Evolutionary conservation across 2,329 filamentous ascomycete species (phyloP).

Genomic region (Phaeoacremonium minimum): DNA sequence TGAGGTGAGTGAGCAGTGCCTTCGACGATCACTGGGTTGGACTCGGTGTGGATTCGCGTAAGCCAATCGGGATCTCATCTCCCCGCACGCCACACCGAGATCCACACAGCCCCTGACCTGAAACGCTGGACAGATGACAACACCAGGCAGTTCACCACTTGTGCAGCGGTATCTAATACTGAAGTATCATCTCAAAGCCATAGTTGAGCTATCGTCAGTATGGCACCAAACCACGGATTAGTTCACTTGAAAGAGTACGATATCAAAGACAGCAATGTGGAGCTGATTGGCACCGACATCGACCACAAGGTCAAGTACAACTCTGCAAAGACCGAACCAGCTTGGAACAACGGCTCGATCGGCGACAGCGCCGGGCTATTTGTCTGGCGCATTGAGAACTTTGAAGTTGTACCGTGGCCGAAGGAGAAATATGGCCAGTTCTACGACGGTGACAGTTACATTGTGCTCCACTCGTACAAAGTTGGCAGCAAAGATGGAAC

Average conservation of each 20-base stretch:
- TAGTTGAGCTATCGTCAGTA: no score
- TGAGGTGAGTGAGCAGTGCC: no score
- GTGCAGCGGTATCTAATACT: no score
- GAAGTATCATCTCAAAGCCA: no score
- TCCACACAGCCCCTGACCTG: no score
- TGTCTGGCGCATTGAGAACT: constrained; percentile 65
- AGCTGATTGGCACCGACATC: constrained; percentile 58
- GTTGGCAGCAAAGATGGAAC: constrained; percentile 29
- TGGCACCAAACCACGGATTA: constrained; percentile 59
- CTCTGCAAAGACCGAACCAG: constrained; percentile 60
- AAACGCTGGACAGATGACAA: no score
- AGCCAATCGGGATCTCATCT: no score
- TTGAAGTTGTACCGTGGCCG: constrained; percentile 60
- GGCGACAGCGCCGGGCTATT: constrained; percentile 49
- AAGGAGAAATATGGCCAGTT: constrained; percentile 53
- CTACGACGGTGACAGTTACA: constrained; percentile 65
- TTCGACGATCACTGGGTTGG: no score
- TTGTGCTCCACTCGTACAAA: constrained; percentile 57
- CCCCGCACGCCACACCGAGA: no score
- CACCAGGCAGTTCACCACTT: no score
- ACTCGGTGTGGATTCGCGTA: no score
- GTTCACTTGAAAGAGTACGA: constrained; percentile 62
- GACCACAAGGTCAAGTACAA: constrained; percentile 67
- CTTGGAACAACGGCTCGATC: constrained; percentile 58
- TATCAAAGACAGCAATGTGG: constrained; percentile 65